Evolutionary conservation across 495 filamentous ascomycete species (phyloP).

Genomic region (Aspergillus campestris): DNA sequence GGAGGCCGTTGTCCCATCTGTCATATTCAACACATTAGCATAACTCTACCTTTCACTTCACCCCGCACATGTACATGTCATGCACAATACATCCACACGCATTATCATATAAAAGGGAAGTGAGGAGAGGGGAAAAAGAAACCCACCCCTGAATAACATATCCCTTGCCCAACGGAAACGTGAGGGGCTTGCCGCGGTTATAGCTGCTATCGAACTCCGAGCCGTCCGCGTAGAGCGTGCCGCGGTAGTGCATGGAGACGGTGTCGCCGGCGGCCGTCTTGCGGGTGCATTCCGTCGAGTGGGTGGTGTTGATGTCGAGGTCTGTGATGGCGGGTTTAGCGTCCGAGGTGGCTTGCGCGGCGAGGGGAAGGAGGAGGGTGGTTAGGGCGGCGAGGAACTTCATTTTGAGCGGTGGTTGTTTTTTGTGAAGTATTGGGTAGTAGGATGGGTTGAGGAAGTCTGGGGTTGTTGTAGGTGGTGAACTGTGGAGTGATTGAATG

Average conservation of each 20-base stretch:
- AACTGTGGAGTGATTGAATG: no score
- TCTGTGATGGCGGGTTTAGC: constrained; percentile 37
- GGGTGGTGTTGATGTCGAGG: constrained; percentile 68
- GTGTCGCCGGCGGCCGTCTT: constrained; percentile 69
- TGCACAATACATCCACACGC: background rate
- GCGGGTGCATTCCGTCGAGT: constrained; percentile 60
- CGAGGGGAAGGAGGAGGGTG: constrained; percentile 44
- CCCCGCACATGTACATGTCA: background rate
- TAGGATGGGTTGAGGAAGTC: background rate
- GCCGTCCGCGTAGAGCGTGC: constrained; percentile 53
- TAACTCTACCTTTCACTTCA: constrained; percentile 1
- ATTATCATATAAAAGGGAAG: background rate
- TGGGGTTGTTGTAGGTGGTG: background rate
- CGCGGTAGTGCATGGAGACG: constrained; percentile 80
- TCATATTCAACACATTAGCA: background rate
- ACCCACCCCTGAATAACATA: constrained; percentile 79
- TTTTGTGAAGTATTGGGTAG: background rate
- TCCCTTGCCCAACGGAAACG: constrained; percentile 68
- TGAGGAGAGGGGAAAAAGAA: constrained; percentile 1
- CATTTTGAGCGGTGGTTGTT: background rate
- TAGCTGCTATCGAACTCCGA: constrained; percentile 56
- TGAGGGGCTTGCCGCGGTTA: constrained; percentile 64
- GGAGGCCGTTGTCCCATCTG: constrained; percentile 81
- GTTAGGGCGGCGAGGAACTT: constrained; percentile 23
- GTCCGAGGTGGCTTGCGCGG: constrained; percentile 46